Percentiles rank a stretch among this genome's conserved stretches.
These are phyloP conservation scores for Leccinum subtestaceum DNA, from an alignment of 768 basidiomycete species.

Conservation along the genomic window DNA sequence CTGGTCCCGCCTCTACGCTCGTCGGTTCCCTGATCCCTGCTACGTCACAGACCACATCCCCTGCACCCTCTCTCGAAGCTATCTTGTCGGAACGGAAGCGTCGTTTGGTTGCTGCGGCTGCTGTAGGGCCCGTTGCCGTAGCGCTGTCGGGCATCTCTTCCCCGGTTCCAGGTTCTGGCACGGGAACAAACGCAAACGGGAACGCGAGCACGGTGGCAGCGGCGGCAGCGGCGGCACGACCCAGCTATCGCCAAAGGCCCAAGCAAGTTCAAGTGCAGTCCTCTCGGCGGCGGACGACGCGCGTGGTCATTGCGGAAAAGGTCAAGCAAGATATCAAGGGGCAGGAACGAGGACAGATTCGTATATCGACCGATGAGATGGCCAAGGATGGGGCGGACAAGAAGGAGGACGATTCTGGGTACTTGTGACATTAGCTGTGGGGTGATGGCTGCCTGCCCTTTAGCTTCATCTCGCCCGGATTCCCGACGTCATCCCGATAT, in stretches of 20 bases:
- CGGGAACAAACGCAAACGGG: background rate
- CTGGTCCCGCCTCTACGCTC: slow-evolving; percentile 11
- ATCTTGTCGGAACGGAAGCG: slow-evolving; percentile 65
- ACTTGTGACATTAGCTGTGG: no score
- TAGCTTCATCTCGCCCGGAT: no score
- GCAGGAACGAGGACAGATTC: no score
- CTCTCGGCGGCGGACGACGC: slow-evolving; percentile 41
- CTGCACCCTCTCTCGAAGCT: slow-evolving; percentile 63
- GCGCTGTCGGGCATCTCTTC: background rate
- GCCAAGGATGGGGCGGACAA: no score
- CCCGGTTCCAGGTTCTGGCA: background rate
- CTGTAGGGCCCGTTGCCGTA: slow-evolving; percentile 1
- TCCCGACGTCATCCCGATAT: no score
- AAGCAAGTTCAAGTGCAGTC: slow-evolving; percentile 71
- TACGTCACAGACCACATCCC: slow-evolving; percentile 39
- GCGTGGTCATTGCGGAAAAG: no score
- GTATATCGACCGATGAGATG: no score
- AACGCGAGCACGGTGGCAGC: background rate
- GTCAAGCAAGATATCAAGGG: no score
- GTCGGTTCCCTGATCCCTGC: slow-evolving; percentile 12
- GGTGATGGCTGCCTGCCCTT: no score
- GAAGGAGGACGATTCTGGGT: no score
- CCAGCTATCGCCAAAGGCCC: slow-evolving; percentile 41
- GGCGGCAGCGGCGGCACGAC: slow-evolving; percentile 1
- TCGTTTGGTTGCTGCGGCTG: slow-evolving; percentile 36